phyloP scores from a whole-genome alignment of 805 yeast species.

The Cyberlindnera americana region DNA sequence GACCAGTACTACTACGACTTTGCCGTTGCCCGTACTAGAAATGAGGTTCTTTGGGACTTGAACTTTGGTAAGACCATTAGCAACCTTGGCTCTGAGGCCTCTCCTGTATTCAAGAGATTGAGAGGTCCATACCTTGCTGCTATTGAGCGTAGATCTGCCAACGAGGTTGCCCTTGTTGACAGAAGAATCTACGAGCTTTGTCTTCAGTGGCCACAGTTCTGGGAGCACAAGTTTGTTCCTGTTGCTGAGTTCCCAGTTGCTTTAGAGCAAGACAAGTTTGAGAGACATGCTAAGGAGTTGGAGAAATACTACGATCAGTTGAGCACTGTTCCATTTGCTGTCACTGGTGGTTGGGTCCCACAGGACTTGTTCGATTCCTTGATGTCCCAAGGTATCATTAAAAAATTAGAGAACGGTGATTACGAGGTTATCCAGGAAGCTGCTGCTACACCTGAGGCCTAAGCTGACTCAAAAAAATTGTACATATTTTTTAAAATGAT shows the following conservation, averaged over 20 bases:
- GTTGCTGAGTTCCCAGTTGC: slow-evolving; percentile 54
- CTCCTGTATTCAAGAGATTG: slow-evolving; percentile 72
- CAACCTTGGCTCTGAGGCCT: slow-evolving; percentile 75
- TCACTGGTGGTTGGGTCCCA: slow-evolving; percentile 94
- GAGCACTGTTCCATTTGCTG: slow-evolving; percentile 75
- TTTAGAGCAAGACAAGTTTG: slow-evolving; percentile 56
- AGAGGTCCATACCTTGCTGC: slow-evolving; percentile 63
- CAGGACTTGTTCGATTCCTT: slow-evolving; percentile 83
- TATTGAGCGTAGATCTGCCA: slow-evolving; percentile 51
- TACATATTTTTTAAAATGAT: too few relatives aligned
- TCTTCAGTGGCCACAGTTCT: slow-evolving; percentile 66
- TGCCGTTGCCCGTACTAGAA: slow-evolving; percentile 86
- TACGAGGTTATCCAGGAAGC: slow-evolving; percentile 32
- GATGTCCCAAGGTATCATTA: slow-evolving; percentile 64
- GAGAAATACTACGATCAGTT: slow-evolving; percentile 66
- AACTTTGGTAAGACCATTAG: slow-evolving; percentile 62
- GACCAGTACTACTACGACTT: slow-evolving; percentile 81
- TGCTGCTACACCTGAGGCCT: slow-evolving; percentile 1
- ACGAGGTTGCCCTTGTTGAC: slow-evolving; percentile 61
- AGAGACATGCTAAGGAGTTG: slow-evolving; percentile 52
- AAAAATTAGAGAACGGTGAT: slow-evolving; percentile 56
- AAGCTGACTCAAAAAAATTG: too few relatives aligned
- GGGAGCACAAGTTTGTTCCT: slow-evolving; percentile 52
- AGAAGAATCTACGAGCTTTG: slow-evolving; percentile 62
- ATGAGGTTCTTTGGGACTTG: slow-evolving; percentile 85